Evolutionary conservation across 1,284 basidiomycete genomes (phyloP), one percentile per base, ranked within the genome.

Genomic region (Leccinum pachyderme): DNA sequence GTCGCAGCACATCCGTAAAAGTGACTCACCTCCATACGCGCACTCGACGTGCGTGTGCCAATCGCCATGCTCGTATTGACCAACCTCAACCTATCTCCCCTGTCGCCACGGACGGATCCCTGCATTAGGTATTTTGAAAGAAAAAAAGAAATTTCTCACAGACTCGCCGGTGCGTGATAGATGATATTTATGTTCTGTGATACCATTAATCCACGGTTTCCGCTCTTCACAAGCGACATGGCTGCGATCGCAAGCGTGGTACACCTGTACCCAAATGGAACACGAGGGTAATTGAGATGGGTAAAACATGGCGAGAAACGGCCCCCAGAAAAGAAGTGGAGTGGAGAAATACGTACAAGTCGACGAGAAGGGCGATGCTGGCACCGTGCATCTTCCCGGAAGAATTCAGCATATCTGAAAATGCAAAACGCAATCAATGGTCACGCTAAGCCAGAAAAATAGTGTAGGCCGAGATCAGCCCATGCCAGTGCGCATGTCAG

Each of bases 321-420:
- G 29, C 29, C 29, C 29, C 11, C 29, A 29, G 29, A 29, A 29
- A 29, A 31, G 28, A 11, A 28, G 27, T 4, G 31, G 32, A 33
- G 8, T n/a, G n/a, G 7, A 12, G 31, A 12, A 11, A 47, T 18
- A 56, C 78, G 46, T 56, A 81, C 81, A 77, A 51, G 60, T 83
- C 82, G 39, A 83, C 72, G 1, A 84, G 65, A 59, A 75, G 77
- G 4, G 76, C 75, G 50, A 73, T 72, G 59, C 81, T 83, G 29
- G 76, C 82, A 13, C 82, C 81, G 45, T 84, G 82, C 35, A 83
- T 62, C 27, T 62, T 76, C 15, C 72, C 76, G 3, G 53, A 61
- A 0, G 72, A 64, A 53, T 83, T 81, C n/a, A 81, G 49, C 79
- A 83, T 82, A 56, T 83, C 82, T 83, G 15, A 24, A 28, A 22